Evolutionary conservation across 2,329 filamentous ascomycete genomes (phyloP).

Genomic region (Alternaria dauci): DNA sequence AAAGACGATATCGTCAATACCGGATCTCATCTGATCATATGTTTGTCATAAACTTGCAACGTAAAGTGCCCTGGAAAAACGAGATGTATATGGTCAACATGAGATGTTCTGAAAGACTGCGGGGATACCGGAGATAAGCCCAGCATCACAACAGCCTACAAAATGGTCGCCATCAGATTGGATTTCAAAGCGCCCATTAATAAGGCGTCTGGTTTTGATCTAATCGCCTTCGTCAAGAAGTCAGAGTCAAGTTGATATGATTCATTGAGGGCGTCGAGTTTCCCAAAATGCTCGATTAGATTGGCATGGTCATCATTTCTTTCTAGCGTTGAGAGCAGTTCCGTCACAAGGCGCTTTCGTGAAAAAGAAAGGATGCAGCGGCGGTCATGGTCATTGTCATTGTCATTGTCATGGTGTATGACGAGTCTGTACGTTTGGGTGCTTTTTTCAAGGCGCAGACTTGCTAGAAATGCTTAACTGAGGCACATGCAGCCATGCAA

Average conservation of each 20-base stretch:
- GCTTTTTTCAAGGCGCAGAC: slow-evolving; percentile 5
- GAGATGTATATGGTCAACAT: neutral
- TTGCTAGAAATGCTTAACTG: slow-evolving; percentile 3
- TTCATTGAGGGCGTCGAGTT: slow-evolving; percentile 1
- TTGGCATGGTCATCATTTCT: neutral
- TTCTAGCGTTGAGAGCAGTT: neutral
- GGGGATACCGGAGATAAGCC: slow-evolving; percentile 22
- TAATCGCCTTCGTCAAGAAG: neutral
- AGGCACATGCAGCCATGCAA: slow-evolving; percentile 1
- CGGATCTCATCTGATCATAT: neutral
- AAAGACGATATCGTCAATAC: neutral
- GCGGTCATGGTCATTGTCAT: neutral
- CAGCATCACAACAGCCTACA: neutral
- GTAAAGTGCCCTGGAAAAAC: neutral
- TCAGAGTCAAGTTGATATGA: neutral
- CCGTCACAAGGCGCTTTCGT: neutral
- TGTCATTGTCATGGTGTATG: neutral
- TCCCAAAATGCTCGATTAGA: neutral
- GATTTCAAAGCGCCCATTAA: slow-evolving; percentile 13
- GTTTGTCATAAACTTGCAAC: neutral
- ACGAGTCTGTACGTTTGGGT: neutral
- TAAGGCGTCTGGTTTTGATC: neutral
- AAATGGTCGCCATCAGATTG: neutral
- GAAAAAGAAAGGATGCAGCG: neutral
- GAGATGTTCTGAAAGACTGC: neutral